A percentile compares a stretch with the other conserved stretches of the same genome.
Conservation (phyloP, 2,329 filamentous ascomycete genomes). For the Claviceps arundinis region DNA sequence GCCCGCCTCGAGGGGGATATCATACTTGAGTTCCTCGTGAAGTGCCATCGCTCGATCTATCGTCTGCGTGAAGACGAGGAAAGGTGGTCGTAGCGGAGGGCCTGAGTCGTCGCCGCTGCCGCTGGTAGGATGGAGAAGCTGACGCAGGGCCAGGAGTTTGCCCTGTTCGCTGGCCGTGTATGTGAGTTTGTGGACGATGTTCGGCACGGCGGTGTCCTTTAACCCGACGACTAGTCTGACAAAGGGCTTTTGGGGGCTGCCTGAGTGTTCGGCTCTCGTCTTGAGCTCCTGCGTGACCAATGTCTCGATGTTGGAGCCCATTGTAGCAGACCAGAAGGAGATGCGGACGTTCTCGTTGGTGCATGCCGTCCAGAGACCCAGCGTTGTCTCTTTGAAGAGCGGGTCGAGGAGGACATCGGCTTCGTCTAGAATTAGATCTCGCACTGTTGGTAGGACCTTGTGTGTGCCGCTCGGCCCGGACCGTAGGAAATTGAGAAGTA, state of each 20-base stretch:
- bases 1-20: slow-evolving; percentile 80
- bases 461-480: slow-evolving; percentile 28
- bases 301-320: slow-evolving; percentile 83
- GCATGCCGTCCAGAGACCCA: slow-evolving; percentile 73
- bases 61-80: slow-evolving; percentile 92
- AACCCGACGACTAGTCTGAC: slow-evolving; percentile 86
- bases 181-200: slow-evolving; percentile 74
- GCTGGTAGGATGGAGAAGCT: slow-evolving; percentile 68
- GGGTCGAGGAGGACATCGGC: slow-evolving; percentile 88
- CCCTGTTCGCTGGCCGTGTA: slow-evolving; percentile 90
- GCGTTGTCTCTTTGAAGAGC: slow-evolving; percentile 78
- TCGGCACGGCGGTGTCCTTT: slow-evolving; percentile 90
- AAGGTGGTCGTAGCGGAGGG: slow-evolving; percentile 63
- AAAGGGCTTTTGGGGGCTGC: slow-evolving; percentile 34
- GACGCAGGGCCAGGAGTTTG: slow-evolving; percentile 81
- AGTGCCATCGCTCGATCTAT: slow-evolving; percentile 82
- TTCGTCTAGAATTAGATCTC: slow-evolving; percentile 74
- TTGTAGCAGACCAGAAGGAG: slow-evolving; percentile 91
- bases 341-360: slow-evolving; percentile 55
- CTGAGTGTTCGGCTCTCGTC: slow-evolving; percentile 32
- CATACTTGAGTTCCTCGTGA: slow-evolving; percentile 81
- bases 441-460: slow-evolving; percentile 51
- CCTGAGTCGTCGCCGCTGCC: slow-evolving; percentile 33
- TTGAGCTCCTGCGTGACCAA: slow-evolving; percentile 57
- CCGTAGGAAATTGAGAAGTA: slow-evolving; percentile 62